phyloP scores from a whole-genome alignment of 306 rosid genomes.

The Macrotyloma uniflorum region DNA sequence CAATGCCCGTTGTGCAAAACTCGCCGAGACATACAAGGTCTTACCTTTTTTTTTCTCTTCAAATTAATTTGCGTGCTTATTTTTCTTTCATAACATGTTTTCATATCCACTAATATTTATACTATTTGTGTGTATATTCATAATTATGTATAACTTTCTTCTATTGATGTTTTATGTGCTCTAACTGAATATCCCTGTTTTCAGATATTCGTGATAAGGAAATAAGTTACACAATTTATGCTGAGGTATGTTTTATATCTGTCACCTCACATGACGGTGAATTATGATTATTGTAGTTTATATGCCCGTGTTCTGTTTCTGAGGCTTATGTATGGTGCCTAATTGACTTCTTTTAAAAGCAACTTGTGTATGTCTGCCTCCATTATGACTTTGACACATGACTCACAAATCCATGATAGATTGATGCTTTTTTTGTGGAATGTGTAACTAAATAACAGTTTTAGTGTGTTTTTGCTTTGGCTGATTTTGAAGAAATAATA shows the following conservation, averaged over 20 bases:
- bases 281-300: not conserved
- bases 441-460: not conserved
- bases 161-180: not conserved
- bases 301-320: not conserved
- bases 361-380: not conserved
- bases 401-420: not conserved
- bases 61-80: not conserved
- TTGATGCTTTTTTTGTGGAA: not conserved
- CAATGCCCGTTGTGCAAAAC: conserved; percentile 45
- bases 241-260: conserved; percentile 28
- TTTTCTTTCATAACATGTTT: not conserved
- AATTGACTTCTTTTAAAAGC: not conserved
- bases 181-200: not conserved
- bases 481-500: not conserved
- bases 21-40: conserved; percentile 20
- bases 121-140: not conserved
- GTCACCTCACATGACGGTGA: not conserved
- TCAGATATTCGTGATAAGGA: conserved; percentile 35
- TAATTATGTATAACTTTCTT: not conserved
- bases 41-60: not conserved
- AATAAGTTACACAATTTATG: conserved; percentile 32
- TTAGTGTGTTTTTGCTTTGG: not conserved
- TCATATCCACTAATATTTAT: not conserved
- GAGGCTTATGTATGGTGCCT: not conserved
- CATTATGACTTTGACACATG: not conserved